A percentile compares a stretch with the other conserved stretches of the same genome.
These are phyloP conservation scores for Aureobasidium pullulans DNA, from an alignment of 2,329 filamentous ascomycete species.

Conservation along the genomic window DNA sequence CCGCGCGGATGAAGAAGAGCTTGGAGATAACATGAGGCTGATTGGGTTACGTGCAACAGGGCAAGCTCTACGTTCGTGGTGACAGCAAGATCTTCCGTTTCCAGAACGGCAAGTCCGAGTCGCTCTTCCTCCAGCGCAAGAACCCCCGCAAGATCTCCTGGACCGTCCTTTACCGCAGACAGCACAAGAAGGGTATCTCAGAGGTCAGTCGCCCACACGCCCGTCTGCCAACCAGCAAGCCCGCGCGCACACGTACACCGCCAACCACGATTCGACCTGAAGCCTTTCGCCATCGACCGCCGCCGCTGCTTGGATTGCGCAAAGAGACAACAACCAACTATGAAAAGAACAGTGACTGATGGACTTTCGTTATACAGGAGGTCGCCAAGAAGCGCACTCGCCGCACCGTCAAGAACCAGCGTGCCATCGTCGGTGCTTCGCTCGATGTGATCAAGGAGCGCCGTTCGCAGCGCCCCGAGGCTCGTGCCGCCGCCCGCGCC, in stretches of 20 bases:
- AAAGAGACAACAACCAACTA: background rate
- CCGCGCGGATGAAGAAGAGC: background rate
- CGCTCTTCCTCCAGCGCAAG: constrained; percentile 99
- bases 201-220: constrained; percentile 63
- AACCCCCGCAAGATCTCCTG: constrained; percentile 99
- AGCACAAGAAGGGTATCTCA: constrained; percentile 99
- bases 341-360: constrained; percentile 11
- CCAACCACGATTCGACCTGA: background rate
- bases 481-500: constrained; percentile 80
- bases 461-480: constrained; percentile 89
- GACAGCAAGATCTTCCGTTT: constrained; percentile 99
- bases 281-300: background rate
- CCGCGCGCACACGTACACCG: background rate
- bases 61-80: constrained; percentile 98
- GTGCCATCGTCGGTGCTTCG: constrained; percentile 96
- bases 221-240: background rate
- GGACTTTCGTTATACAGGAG: constrained; percentile 58
- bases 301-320: constrained; percentile 8
- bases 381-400: constrained; percentile 99
- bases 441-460: constrained; percentile 99
- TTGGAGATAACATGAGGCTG: constrained; percentile 13
- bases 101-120: constrained; percentile 99
- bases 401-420: constrained; percentile 96
- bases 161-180: constrained; percentile 96
- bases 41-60: constrained; percentile 48